A percentile compares a stretch with the other conserved stretches of the same genome.
phyloP scores from a whole-genome alignment of 2,329 filamentous ascomycete genomes.

The Pseudocercospora cruenta region DNA sequence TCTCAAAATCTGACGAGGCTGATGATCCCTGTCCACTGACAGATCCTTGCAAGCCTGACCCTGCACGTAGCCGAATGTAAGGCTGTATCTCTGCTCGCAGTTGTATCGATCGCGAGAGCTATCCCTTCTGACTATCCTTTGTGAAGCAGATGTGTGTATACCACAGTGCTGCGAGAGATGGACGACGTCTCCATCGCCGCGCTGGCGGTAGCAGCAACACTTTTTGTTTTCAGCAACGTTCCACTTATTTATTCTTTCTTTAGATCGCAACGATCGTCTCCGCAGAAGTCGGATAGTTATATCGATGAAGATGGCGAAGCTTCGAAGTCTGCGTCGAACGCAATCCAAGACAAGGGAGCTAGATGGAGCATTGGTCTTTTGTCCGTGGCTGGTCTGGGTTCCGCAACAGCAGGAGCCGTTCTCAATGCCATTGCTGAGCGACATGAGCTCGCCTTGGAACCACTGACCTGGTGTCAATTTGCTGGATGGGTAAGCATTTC shows the following conservation, averaged over 20 bases:
- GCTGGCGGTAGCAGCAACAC: not conserved
- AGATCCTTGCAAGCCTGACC: conserved; percentile 38
- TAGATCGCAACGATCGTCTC: not conserved
- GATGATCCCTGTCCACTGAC: conserved; percentile 15
- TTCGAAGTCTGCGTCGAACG: not conserved
- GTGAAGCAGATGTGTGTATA: not conserved
- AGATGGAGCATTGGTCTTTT: not conserved
- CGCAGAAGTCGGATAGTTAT: not conserved
- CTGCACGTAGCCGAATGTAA: conserved; percentile 36
- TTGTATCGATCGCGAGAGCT: conserved; percentile 9
- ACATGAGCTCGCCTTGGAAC: not conserved
- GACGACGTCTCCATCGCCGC: not conserved
- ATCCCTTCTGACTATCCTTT: not conserved
- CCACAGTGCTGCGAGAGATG: not conserved
- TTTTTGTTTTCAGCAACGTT: not conserved
- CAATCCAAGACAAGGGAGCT: not conserved
- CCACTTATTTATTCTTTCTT: not conserved
- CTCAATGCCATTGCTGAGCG: not conserved
- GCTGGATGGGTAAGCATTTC: not conserved
- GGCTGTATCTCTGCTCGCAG: conserved; percentile 42
- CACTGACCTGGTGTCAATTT: not conserved
- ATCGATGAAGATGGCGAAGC: not conserved
- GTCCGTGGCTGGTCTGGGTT: not conserved
- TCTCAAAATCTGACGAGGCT: conserved; percentile 24
- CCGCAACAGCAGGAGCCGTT: not conserved